Evolutionary conservation across 2,329 filamentous ascomycete genomes (phyloP).

Genomic region (Phialocephala sp.): DNA sequence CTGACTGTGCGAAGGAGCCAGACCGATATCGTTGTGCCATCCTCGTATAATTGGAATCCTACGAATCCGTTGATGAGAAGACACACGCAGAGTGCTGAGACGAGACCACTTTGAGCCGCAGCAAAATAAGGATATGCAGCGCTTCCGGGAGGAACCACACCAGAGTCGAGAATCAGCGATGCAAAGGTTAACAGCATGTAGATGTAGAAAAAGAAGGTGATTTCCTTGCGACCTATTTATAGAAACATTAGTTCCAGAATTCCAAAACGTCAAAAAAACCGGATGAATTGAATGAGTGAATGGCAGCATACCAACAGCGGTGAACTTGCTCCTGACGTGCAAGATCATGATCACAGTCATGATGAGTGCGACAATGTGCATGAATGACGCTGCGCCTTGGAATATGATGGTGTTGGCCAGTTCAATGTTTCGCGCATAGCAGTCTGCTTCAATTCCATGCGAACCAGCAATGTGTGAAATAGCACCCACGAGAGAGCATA

Average conservation of each 20-base stretch:
- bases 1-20: conserved; percentile 88
- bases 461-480: conserved; percentile 69
- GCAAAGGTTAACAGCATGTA: conserved; percentile 90
- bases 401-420: conserved; percentile 99
- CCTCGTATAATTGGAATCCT: conserved; percentile 97
- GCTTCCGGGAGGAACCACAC: conserved; percentile 85
- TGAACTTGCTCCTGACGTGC: conserved; percentile 97
- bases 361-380: conserved; percentile 86
- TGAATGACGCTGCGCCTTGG: conserved; percentile 85
- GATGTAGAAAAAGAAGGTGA: conserved; percentile 93
- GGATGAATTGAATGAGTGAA: background rate
- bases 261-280: conserved; percentile 21
- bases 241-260: conserved; percentile 18
- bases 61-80: conserved; percentile 97
- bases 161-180: conserved; percentile 90
- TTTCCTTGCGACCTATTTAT: conserved; percentile 64
- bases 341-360: conserved; percentile 99
- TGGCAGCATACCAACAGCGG: conserved; percentile 79
- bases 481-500: conserved; percentile 85
- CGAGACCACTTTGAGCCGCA: conserved; percentile 82
- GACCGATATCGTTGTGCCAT: conserved; percentile 89
- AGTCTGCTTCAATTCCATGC: conserved; percentile 84
- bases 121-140: conserved; percentile 89
- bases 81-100: conserved; percentile 85
- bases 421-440: conserved; percentile 94